Evolutionary conservation across 768 basidiomycete species (phyloP), one percentile per base, ranked within the genome.

Genomic region (Tephrocybe sp.): DNA sequence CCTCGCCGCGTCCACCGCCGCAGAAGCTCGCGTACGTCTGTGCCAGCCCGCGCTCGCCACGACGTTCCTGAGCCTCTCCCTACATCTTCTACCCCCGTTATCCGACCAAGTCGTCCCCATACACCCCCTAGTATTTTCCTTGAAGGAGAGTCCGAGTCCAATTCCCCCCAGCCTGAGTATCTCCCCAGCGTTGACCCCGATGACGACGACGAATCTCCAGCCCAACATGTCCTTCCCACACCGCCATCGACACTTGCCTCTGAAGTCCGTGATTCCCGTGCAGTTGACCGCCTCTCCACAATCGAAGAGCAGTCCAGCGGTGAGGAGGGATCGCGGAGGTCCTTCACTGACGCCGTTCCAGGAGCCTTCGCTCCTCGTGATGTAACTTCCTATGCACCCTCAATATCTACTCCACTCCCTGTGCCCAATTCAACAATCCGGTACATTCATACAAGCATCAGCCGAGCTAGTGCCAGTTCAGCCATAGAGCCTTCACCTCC

Each of bases 61-160:
- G 67, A 69, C 54, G 30, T 61, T 59, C 30, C 53, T 11, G 49
- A 51, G 21, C 49, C 27, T 22, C 12, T 38, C 24, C 18, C 49
- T 27, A 44, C 27, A 18, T 32, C 49, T 32, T 54, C 57, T 35
- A 49, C 60, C n/a, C 56, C 57, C 36, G 13, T 37, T 34, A 54
- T 64, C 6, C 41, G 55, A 54, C 32, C 54, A 43, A 43, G 64
- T 60, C 62, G 55, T 37, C 72, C 72, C 15, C 58, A 69, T 25
- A 65, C 72, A 1, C 72, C 72, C 12, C 72, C 72, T 13, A 73
- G 70, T 47, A 66, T 69, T 57, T 74, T 72, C 51, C 63, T 72
- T 6, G 64, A 71, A 32, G 68, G 63, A 8, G 62, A 59, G 18
- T 64, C 66, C 1, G 64, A 63, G 11, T 59, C 63, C 22, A 61